A percentile compares a stretch with the other conserved stretches of the same genome.
Conservation (phyloP, 148 eudicot species). For the Suaeda aralocaspica region DNA sequence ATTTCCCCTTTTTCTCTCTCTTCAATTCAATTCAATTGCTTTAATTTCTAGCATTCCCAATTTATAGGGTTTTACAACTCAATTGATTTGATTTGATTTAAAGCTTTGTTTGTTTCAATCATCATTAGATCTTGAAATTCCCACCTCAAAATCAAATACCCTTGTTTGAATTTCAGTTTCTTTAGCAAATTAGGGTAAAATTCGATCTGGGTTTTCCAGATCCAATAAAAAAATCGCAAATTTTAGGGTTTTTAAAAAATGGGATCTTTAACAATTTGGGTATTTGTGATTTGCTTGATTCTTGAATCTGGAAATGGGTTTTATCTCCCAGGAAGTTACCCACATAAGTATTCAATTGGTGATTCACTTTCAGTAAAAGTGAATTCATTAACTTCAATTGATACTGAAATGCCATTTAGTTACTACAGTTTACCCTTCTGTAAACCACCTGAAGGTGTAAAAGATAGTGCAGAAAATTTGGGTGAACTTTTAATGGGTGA, state of each 20-base stretch:
- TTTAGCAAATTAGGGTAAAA: constrained; percentile 4
- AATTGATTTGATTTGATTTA: constrained; percentile 8
- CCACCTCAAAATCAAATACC: constrained; percentile 1
- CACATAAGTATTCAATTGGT: constrained; percentile 61
- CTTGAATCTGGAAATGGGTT: constrained; percentile 49
- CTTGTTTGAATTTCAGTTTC: background rate
- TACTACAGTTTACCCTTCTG: constrained; percentile 79
- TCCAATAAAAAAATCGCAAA: constrained; percentile 23
- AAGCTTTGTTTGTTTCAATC: constrained; percentile 8
- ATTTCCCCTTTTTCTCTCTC: background rate
- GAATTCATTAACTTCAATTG: constrained; percentile 77
- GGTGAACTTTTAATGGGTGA: constrained; percentile 90
- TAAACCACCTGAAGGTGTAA: constrained; percentile 67
- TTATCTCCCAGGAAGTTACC: constrained; percentile 85
- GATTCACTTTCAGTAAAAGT: constrained; percentile 64
- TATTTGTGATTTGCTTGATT: constrained; percentile 37
- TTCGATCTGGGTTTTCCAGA: constrained; percentile 45
- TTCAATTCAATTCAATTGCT: background rate
- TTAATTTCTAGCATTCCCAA: background rate
- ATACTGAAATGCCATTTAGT: constrained; percentile 75
- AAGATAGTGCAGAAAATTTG: constrained; percentile 79
- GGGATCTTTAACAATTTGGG: constrained; percentile 57
- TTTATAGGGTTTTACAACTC: background rate
- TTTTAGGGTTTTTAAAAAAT: constrained; percentile 27
- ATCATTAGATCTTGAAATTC: background rate